A percentile compares a stretch with the other conserved stretches of the same genome.
These are phyloP conservation scores for Canna indica DNA, from an alignment of 176 grass and related monocot species.

Conservation along the genomic window DNA sequence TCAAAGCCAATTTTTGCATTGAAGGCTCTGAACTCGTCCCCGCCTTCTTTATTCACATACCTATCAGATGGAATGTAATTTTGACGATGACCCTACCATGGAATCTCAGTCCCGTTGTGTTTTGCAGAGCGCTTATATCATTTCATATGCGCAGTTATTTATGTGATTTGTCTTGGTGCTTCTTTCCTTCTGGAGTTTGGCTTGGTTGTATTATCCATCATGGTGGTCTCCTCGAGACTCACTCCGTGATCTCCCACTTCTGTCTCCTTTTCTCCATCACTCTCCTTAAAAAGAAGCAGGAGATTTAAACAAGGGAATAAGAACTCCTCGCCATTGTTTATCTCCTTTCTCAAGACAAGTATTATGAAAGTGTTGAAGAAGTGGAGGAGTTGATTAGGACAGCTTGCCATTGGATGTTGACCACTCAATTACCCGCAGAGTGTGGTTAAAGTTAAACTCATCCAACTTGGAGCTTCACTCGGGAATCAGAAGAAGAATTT, in stretches of 20 bases:
- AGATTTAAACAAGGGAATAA: not conserved
- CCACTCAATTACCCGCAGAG: constrained; percentile 1
- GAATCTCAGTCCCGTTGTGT: not conserved
- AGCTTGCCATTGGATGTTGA: constrained; percentile 7
- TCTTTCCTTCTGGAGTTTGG: not conserved
- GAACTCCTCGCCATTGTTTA: not conserved
- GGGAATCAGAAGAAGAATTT: constrained; percentile 5
- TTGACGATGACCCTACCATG: constrained; percentile 11
- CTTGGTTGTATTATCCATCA: constrained; percentile 4
- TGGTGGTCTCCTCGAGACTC: not conserved
- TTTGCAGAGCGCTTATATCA: too few species aligned
- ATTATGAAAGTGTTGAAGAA: not conserved
- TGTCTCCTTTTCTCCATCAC: constrained; percentile 11
- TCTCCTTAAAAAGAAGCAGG: not conserved
- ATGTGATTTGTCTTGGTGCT: not conserved
- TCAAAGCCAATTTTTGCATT: constrained; percentile 9
- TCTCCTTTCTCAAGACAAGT: not conserved
- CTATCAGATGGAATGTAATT: constrained; percentile 18
- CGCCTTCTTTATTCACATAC: constrained; percentile 15
- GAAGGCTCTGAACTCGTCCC: too few species aligned
- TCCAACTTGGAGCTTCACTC: not conserved
- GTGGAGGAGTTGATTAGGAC: constrained; percentile 13
- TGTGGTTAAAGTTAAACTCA: not conserved
- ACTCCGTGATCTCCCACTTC: not conserved
- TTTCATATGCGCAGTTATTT: not conserved